Conservation (phyloP, 2,329 filamentous ascomycete species). For the Fragosphaeria purpurea region DNA sequence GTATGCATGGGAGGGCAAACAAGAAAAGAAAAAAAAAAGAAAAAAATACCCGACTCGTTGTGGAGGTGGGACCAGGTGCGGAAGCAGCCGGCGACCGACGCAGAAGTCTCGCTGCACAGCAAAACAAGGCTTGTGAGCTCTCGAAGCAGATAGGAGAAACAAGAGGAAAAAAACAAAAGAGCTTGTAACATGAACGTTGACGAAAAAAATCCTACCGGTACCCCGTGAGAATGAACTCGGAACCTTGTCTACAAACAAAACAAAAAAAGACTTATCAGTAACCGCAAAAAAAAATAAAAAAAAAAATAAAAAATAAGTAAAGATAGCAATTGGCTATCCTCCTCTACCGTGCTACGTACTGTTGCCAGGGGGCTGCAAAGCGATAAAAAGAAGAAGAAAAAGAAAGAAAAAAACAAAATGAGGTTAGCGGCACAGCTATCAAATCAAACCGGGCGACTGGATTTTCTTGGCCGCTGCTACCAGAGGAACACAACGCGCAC, state of each 20-base stretch:
- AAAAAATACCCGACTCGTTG: conserved; percentile 18
- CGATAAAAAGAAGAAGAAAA: background rate
- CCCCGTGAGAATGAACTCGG: conserved; percentile 1
- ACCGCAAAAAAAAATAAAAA: background rate
- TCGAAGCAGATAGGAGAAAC: too few species aligned
- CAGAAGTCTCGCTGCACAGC: conserved; percentile 14
- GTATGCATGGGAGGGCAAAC: background rate
- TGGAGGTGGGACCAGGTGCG: conserved; percentile 19
- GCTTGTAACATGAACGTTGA: background rate
- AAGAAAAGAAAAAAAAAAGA: background rate
- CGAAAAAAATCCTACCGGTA: background rate
- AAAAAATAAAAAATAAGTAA: background rate
- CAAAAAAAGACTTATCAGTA: background rate
- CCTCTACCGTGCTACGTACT: background rate
- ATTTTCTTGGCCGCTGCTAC: too few species aligned
- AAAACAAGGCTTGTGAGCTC: too few species aligned
- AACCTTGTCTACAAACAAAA: background rate
- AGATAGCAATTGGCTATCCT: too few species aligned
- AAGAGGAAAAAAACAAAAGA: background rate
- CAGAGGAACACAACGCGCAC: too few species aligned
- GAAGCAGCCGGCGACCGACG: conserved; percentile 16
- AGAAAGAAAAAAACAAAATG: conserved; percentile 1
- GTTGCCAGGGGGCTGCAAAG: conserved; percentile 1
- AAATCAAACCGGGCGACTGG: too few species aligned
- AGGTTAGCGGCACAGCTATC: too few species aligned